Conservation (phyloP, 1,139 yeast genomes). For the Suhomyces bolitotheri region DNA sequence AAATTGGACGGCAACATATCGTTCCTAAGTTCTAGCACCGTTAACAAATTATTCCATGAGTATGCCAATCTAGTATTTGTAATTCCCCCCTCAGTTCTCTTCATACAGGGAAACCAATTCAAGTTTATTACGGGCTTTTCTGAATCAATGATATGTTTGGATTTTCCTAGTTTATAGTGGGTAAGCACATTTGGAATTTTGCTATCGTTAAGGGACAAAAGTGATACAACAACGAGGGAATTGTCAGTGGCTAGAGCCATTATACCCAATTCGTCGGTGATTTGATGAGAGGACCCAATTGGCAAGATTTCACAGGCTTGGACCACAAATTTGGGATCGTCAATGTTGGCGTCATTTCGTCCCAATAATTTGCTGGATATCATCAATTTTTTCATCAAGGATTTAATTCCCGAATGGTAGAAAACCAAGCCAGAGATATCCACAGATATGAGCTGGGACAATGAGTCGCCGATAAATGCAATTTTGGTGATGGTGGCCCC, state of each 20-base stretch:
- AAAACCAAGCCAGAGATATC: constrained; percentile 62
- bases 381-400: constrained; percentile 51
- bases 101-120: constrained; percentile 57
- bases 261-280: constrained; percentile 58
- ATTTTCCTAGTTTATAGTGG: constrained; percentile 53
- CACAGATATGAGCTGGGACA: constrained; percentile 56
- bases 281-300: constrained; percentile 50
- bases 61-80: constrained; percentile 59
- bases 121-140: constrained; percentile 29
- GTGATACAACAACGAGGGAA: constrained; percentile 54
- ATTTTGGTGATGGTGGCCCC: constrained; percentile 49
- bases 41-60: constrained; percentile 61
- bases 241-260: constrained; percentile 61
- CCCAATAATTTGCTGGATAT: constrained; percentile 59
- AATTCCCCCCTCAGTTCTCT: constrained; percentile 18
- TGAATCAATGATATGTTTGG: constrained; percentile 29
- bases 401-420: constrained; percentile 59
- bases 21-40: constrained; percentile 53
- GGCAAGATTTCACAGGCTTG: constrained; percentile 50
- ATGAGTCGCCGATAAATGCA: constrained; percentile 56
- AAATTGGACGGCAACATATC: constrained; percentile 30
- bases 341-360: constrained; percentile 33
- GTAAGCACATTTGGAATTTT: constrained; percentile 38
- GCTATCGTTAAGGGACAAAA: constrained; percentile 48
- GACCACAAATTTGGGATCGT: constrained; percentile 19